These are phyloP conservation scores for Centaurea solstitialis DNA, from an alignment of 129 eudicot species.

Conservation along the genomic window DNA sequence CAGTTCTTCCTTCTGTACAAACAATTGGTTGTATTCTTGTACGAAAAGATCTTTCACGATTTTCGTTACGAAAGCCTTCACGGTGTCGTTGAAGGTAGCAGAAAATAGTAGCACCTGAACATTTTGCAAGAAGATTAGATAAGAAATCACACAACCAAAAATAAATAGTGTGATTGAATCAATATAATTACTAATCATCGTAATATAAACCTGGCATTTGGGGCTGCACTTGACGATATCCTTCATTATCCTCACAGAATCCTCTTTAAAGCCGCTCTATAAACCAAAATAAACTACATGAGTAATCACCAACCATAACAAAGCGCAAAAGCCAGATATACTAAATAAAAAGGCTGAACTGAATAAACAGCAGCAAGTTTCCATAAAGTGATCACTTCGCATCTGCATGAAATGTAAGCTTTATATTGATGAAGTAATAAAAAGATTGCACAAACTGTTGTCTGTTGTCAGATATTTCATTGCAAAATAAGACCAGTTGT, in stretches of 20 bases:
- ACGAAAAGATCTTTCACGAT: constrained; percentile 55
- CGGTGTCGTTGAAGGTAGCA: constrained; percentile 73
- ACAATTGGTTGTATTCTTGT: constrained; percentile 63
- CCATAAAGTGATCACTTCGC: not conserved
- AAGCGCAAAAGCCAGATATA: not conserved
- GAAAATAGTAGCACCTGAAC: constrained; percentile 79
- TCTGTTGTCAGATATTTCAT: not conserved
- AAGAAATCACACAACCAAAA: not conserved
- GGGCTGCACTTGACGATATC: constrained; percentile 52
- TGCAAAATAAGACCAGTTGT: constrained; percentile 2
- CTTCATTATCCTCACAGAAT: constrained; percentile 74
- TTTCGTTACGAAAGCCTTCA: constrained; percentile 56
- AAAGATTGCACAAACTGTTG: not conserved
- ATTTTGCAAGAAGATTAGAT: not conserved
- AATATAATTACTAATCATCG: not conserved
- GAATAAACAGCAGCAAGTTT: not conserved
- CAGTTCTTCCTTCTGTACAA: constrained; percentile 79
- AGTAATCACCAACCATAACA: constrained; percentile 8
- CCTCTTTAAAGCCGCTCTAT: constrained; percentile 81
- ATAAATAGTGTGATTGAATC: not conserved
- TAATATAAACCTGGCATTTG: constrained; percentile 64
- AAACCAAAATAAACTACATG: constrained; percentile 16
- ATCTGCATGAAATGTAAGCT: not conserved
- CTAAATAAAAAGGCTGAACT: not conserved
- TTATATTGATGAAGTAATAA: constrained; percentile 3